Base-by-base conservation (phyloP, 2,329 filamentous ascomycete genomes). In the Tolypocladium ophioglossoides region DNA sequence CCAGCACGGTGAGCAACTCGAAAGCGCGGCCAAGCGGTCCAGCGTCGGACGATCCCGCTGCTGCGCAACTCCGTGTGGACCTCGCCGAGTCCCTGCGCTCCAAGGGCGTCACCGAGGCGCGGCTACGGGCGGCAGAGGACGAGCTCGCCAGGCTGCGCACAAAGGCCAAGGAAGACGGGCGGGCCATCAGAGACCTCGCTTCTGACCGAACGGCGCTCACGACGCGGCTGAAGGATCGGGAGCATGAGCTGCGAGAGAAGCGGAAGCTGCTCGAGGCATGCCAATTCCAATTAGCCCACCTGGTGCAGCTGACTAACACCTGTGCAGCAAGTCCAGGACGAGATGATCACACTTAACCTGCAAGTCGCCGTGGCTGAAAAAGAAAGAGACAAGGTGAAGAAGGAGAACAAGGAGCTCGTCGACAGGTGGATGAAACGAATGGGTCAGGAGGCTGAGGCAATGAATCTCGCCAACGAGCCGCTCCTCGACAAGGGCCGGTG, bases 391-490 rank as follows among this genome's bases (percentile, higher is more conserved):
- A 85, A 83, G 69, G 74, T 95, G 58, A 82, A 84, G 66, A 79
- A 78, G 56, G 94, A 97, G 68, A 97, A 97, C 66, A 85, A 89
- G 65, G 88, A 96, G 61, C 77, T 99, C 54, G 84, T 96, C 52
- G 86, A 91, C 67, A 79, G 94, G 53, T 97, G 91, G 90, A 91
- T 97, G 87, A 84, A 83, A 65, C 79, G 86, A 59, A 94, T 94
- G 80, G 86, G 85, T 4, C 80, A 85, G 66, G 91, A 96, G 73
- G 92, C 89, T 12, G 88, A 94, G 54, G 85, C 82, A 58, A 91
- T 96, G 86, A 97, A 97, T 64, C 69, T 76, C 51, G 77, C 78
- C 56, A 83, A 81, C 65, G 79, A 83, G 60, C 73, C 70, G 20
- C 62, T 63, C n/a, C 62, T 67, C 39, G 62, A 68, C 50, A 66